phyloP scores from a whole-genome alignment of 2,329 filamentous ascomycete genomes.

The Helicocarpus griseus region DNA sequence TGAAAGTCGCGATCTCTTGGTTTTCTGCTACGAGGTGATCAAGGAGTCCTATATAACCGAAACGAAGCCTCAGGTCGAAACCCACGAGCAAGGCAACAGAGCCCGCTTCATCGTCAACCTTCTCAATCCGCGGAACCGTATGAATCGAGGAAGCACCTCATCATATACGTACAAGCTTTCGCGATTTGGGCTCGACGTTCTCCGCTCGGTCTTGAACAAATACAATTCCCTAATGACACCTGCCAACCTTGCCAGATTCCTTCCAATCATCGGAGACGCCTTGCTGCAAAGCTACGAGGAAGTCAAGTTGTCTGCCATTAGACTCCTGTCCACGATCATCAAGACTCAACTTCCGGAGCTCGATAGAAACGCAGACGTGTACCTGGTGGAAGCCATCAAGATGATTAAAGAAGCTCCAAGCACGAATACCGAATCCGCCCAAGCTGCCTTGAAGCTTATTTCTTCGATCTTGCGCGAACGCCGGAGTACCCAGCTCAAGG shows the following conservation, averaged over 20 bases:
- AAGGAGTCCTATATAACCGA: slow-evolving; percentile 64
- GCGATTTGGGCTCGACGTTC: slow-evolving; percentile 76
- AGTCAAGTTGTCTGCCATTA: slow-evolving; percentile 78
- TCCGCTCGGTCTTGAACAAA: slow-evolving; percentile 78
- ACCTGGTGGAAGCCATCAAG: slow-evolving; percentile 75
- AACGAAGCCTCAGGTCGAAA: slow-evolving; percentile 38
- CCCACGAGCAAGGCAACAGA: slow-evolving; percentile 31
- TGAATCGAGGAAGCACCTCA: slow-evolving; percentile 60
- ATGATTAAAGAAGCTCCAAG: slow-evolving; percentile 66
- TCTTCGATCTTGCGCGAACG: slow-evolving; percentile 77
- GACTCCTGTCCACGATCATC: slow-evolving; percentile 73
- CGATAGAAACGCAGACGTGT: slow-evolving; percentile 63
- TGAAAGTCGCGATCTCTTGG: slow-evolving; percentile 68
- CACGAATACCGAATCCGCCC: slow-evolving; percentile 73
- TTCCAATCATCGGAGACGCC: slow-evolving; percentile 81
- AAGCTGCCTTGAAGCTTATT: slow-evolving; percentile 80
- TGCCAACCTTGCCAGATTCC: slow-evolving; percentile 70
- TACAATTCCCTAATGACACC: slow-evolving; percentile 71
- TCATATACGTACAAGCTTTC: slow-evolving; percentile 81
- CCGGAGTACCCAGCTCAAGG: slow-evolving; percentile 63
- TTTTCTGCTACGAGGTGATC: slow-evolving; percentile 92
- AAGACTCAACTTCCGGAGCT: slow-evolving; percentile 67
- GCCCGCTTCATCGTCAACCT: slow-evolving; percentile 66
- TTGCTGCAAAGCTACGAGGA: slow-evolving; percentile 80
- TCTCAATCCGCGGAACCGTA: slow-evolving; percentile 64